A percentile compares a stretch with the other conserved stretches of the same genome.
Conservation (phyloP, 768 basidiomycete genomes). For the Cyathus striatus region DNA sequence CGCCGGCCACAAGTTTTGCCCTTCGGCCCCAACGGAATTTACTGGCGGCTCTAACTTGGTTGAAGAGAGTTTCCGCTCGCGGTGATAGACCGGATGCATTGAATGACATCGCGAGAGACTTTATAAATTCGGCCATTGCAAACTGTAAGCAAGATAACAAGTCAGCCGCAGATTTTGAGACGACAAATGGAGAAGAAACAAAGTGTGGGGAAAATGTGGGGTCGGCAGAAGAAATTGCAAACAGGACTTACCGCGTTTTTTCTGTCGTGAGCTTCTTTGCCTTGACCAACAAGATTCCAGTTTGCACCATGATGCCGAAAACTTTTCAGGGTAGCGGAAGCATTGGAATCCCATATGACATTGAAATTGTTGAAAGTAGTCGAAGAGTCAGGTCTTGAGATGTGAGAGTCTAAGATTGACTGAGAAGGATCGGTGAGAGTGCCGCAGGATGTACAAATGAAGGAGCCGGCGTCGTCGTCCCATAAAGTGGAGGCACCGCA, state of each 20-base stretch:
- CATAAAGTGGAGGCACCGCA: slow-evolving; percentile 50
- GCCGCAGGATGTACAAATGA: slow-evolving; percentile 68
- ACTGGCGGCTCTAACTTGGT: slow-evolving; percentile 55
- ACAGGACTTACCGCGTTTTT: slow-evolving; percentile 51
- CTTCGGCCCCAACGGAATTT: slow-evolving; percentile 70
- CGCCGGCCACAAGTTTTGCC: slow-evolving; percentile 65
- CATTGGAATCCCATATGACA: slow-evolving; percentile 23
- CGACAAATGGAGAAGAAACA: slow-evolving; percentile 5
- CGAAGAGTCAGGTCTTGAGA: slow-evolving; percentile 29
- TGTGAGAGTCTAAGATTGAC: slow-evolving; percentile 45
- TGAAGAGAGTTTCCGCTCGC: slow-evolving; percentile 66
- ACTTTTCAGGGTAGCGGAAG: slow-evolving; percentile 40
- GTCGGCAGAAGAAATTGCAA: slow-evolving; percentile 9
- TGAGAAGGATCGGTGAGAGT: slow-evolving; percentile 63
- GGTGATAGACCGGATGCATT: slow-evolving; percentile 55
- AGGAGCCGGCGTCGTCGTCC: slow-evolving; percentile 54
- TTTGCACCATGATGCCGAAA: slow-evolving; percentile 38
- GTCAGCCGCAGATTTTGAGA: slow-evolving; percentile 10
- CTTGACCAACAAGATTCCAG: slow-evolving; percentile 63
- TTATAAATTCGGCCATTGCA: slow-evolving; percentile 61
- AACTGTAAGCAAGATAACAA: slow-evolving; percentile 33
- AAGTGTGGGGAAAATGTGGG: slow-evolving; percentile 10
- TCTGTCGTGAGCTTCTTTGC: slow-evolving; percentile 57
- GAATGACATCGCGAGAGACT: slow-evolving; percentile 52
- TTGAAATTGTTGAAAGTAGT: slow-evolving; percentile 24